Base-by-base conservation (phyloP, 805 yeast species). In the Zygoascus biomembranicola region DNA sequence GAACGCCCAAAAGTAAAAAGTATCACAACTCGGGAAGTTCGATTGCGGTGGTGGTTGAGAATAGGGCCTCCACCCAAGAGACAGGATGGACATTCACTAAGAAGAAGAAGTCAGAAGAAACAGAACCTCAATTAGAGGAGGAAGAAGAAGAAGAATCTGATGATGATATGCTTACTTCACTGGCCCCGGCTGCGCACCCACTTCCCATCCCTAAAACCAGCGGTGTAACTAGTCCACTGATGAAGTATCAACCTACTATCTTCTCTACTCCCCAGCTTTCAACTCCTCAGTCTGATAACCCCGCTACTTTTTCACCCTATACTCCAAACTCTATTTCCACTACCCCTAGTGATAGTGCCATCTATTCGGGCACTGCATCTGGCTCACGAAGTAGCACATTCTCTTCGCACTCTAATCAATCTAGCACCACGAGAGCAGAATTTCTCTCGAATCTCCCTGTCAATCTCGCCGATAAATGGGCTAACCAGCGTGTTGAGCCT, bases 91-190 rank as follows among this genome's bases (percentile, higher is more conserved):
- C 5, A 35, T 13, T n/a, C 16, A 13, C 16, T 8, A 13, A 11
- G 5, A 35, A 35, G 39, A 35, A 35, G 39, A 35, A 35, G 39
- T 4, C 5, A 4, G 39, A 11, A 13, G 39, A 8, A 13, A n/a
- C 13, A 35, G 13, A 13, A 35, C 16, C 13, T 35, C 39, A 35
- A 35, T 8, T 13, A 5, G 49, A 46, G 20, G 47, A 46, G 16
- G 39, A 43, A 31, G 53, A 43, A 9, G 56, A 47, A 4, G 49
- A 32, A 20, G 57, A 55, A 8, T 53, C 49, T 26, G 58, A 53
- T 42, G 61, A 58, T 20, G 61, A 58, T 45, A 57, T 55, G 56
- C 53, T 58, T 26, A 57, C 61, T 14, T 52, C 57, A 5, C 53
- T 58, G 18, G 59, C 47, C 19, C 61, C 61, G 5, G 42, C 46